Evolutionary conservation across 1,284 basidiomycete species (phyloP).

Genomic region (Macrocystidia cucumis): DNA sequence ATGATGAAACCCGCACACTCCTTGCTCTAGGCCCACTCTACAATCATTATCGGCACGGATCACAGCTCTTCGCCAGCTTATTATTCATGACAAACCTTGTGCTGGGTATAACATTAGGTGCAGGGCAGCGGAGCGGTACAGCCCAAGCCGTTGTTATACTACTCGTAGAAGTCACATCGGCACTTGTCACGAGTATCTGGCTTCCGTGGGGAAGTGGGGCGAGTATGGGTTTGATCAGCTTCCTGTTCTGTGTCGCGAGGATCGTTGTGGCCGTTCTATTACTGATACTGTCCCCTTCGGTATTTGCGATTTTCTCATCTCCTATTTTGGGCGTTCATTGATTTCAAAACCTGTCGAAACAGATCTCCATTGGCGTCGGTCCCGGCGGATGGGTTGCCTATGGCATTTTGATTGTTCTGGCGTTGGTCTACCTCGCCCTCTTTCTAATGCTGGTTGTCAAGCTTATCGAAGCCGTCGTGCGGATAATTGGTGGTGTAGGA

Average conservation of each 20-base stretch:
- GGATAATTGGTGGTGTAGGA: slow-evolving; percentile 72
- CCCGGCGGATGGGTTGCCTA: slow-evolving; percentile 91
- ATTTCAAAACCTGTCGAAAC: slow-evolving; percentile 8
- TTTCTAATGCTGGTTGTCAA: slow-evolving; percentile 80
- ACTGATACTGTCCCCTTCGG: slow-evolving; percentile 82
- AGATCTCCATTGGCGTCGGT: slow-evolving; percentile 76
- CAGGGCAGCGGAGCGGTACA: slow-evolving; percentile 83
- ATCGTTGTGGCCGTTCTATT: slow-evolving; percentile 87
- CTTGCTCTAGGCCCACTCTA: slow-evolving; percentile 93
- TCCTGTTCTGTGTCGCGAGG: slow-evolving; percentile 84
- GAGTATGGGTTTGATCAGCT: slow-evolving; percentile 91
- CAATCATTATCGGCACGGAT: slow-evolving; percentile 89
- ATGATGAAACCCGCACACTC: slow-evolving; percentile 89
- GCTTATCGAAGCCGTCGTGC: slow-evolving; percentile 73
- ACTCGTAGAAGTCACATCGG: slow-evolving; percentile 75
- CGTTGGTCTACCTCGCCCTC: slow-evolving; percentile 78
- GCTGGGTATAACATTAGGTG: slow-evolving; percentile 82
- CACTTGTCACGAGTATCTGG: slow-evolving; percentile 87
- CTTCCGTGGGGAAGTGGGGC: slow-evolving; percentile 95
- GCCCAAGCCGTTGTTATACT: slow-evolving; percentile 88
- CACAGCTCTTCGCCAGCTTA: slow-evolving; percentile 81
- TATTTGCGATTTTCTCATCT: slow-evolving; percentile 30
- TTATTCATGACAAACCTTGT: slow-evolving; percentile 79
- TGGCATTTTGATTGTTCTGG: slow-evolving; percentile 84
- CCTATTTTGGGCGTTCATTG: neutral